These are phyloP conservation scores for Rhynchospora breviuscula DNA, from an alignment of 176 grass and related monocot genomes.

Conservation along the genomic window DNA sequence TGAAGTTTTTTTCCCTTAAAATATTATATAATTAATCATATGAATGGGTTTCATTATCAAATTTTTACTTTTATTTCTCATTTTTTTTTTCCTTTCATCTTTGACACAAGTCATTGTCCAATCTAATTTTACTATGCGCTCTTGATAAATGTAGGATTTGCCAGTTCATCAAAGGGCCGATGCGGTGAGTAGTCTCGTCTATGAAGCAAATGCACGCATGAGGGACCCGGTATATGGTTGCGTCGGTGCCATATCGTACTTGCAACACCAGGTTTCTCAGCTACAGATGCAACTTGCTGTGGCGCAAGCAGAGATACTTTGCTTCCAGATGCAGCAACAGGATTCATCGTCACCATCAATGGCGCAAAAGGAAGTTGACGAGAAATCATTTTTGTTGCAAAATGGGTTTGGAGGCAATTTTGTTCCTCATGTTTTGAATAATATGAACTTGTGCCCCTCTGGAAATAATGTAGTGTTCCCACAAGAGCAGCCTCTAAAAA, in stretches of 20 bases:
- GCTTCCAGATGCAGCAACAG: slow-evolving; percentile 41
- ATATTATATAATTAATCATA: neutral
- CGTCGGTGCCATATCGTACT: slow-evolving; percentile 67
- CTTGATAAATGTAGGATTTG: slow-evolving; percentile 37
- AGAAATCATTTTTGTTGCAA: slow-evolving; percentile 26
- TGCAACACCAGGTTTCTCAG: slow-evolving; percentile 66
- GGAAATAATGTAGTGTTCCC: slow-evolving; percentile 22
- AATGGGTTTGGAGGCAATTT: slow-evolving; percentile 22
- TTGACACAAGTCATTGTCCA: neutral
- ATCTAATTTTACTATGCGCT: neutral
- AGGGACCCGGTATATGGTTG: slow-evolving; percentile 89
- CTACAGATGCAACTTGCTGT: slow-evolving; percentile 69
- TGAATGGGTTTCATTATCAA: neutral
- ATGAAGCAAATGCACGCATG: slow-evolving; percentile 64
- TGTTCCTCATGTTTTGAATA: slow-evolving; percentile 24
- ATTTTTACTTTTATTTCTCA: neutral
- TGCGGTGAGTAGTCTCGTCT: slow-evolving; percentile 73
- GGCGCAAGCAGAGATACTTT: slow-evolving; percentile 48
- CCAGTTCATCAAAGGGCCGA: slow-evolving; percentile 50
- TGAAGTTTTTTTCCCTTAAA: neutral
- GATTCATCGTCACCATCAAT: neutral
- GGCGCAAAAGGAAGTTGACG: slow-evolving; percentile 17
- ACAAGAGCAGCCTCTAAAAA: slow-evolving; percentile 24
- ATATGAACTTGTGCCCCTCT: neutral
- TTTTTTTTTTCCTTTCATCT: neutral